A percentile compares a stretch with the other conserved stretches of the same genome.
phyloP scores from a whole-genome alignment of 23 red algal species.

The Agarophyton chilense region DNA sequence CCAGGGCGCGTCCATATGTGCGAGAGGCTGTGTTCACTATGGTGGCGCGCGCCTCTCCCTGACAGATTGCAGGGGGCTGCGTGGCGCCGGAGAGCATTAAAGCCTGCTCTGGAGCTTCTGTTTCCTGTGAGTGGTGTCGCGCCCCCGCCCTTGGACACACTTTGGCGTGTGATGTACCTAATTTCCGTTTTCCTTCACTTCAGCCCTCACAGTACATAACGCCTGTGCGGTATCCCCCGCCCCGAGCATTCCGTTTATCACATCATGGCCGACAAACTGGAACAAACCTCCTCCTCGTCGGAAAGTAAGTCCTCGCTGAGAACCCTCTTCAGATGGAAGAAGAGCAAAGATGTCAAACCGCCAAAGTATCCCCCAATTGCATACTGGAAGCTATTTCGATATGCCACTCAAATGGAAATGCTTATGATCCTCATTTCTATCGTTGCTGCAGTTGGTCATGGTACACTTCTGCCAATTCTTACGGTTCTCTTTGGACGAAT shows the following conservation, averaged over 20 bases:
- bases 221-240: not conserved
- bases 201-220: not conserved
- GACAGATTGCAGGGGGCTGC: too few relatives aligned
- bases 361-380: slow-evolving; percentile 31
- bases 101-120: not conserved
- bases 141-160: not conserved
- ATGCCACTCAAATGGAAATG: slow-evolving; percentile 47
- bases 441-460: slow-evolving; percentile 70
- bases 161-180: not conserved
- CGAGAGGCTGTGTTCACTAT: too few relatives aligned
- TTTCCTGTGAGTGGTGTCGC: not conserved
- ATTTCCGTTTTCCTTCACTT: not conserved
- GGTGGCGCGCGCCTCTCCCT: too few relatives aligned
- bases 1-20: too few relatives aligned
- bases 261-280: not conserved
- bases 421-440: slow-evolving; percentile 44
- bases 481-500: slow-evolving; percentile 83
- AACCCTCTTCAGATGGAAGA: slow-evolving; percentile 8
- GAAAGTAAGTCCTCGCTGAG: not conserved
- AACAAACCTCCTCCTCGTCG: not conserved
- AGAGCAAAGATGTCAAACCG: not conserved
- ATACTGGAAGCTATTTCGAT: slow-evolving; percentile 61
- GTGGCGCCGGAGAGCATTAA: too few relatives aligned
- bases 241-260: not conserved
- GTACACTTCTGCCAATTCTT: slow-evolving; percentile 73